Evolutionary conservation across 1,284 basidiomycete species (phyloP).

Genomic region (Retiboletus flavoniger): DNA sequence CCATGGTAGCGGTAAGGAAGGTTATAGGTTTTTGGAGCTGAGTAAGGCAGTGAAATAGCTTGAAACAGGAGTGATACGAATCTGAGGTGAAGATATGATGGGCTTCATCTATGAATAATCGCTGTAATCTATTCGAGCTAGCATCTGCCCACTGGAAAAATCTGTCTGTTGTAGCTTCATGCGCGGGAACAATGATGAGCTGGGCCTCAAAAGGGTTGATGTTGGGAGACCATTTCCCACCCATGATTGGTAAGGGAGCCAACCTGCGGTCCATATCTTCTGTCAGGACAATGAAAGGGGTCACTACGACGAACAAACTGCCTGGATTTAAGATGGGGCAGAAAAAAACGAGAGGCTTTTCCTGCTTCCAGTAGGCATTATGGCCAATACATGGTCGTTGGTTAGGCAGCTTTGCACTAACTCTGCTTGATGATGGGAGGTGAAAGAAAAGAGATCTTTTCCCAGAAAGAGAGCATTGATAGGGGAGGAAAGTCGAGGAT

Average conservation of each 20-base stretch:
- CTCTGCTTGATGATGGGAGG: not conserved
- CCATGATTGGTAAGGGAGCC: not conserved
- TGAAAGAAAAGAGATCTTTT: not conserved
- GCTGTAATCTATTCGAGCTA: not conserved
- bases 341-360: slow-evolving; percentile 23
- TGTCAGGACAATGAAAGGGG: slow-evolving; percentile 11
- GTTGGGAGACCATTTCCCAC: not conserved
- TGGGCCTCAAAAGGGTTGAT: not conserved
- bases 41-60: slow-evolving; percentile 14
- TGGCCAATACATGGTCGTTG: slow-evolving; percentile 11
- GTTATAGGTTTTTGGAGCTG: slow-evolving; percentile 15
- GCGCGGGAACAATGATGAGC: slow-evolving; percentile 10
- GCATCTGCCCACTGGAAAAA: slow-evolving; percentile 5
- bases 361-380: slow-evolving; percentile 22
- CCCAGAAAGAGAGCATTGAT: not conserved
- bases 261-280: slow-evolving; percentile 5
- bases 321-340: slow-evolving; percentile 7
- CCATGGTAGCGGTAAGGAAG: slow-evolving; percentile 19
- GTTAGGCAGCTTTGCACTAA: slow-evolving; percentile 1
- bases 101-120: slow-evolving; percentile 22
- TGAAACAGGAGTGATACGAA: slow-evolving; percentile 19
- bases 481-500: not conserved
- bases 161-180: not conserved
- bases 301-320: slow-evolving; percentile 16
- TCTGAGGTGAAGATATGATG: slow-evolving; percentile 21